Percentiles rank a stretch among this genome's conserved stretches.
These are phyloP conservation scores for Sarocladium brachiariae DNA, from an alignment of 2,329 filamentous ascomycete species.

Conservation along the genomic window DNA sequence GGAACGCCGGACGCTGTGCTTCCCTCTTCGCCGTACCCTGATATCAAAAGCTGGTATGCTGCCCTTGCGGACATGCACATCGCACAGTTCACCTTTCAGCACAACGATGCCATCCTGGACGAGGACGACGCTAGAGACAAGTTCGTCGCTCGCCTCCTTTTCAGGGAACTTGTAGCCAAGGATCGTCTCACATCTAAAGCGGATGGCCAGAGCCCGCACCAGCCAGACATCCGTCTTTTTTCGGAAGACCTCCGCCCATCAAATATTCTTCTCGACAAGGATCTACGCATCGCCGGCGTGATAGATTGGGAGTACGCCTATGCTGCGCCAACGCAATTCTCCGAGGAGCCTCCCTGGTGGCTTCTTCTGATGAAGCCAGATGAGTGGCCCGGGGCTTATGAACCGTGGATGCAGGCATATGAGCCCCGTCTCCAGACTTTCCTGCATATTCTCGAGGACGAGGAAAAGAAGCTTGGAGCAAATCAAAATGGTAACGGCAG, in stretches of 20 bases:
- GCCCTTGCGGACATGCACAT: constrained; percentile 35
- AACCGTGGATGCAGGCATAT: not conserved
- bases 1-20: not conserved
- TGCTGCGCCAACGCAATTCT: constrained; percentile 26
- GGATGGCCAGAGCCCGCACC: constrained; percentile 4
- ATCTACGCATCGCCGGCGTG: constrained; percentile 22
- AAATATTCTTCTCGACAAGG: constrained; percentile 26
- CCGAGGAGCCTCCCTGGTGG: constrained; percentile 31
- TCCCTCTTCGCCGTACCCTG: not conserved
- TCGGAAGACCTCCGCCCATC: constrained; percentile 24
- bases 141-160: constrained; percentile 34
- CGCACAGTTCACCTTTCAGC: constrained; percentile 31
- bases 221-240: constrained; percentile 21
- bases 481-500: constrained; percentile 18
- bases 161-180: constrained; percentile 24
- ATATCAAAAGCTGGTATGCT: constrained; percentile 22
- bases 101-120: constrained; percentile 28
- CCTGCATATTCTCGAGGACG: constrained; percentile 23
- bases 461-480: constrained; percentile 23
- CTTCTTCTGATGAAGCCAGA: constrained; percentile 27
- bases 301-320: constrained; percentile 37
- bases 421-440: constrained; percentile 20
- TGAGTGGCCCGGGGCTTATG: constrained; percentile 18
- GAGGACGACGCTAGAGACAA: constrained; percentile 35
- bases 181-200: not conserved